phyloP scores from a whole-genome alignment of 495 filamentous ascomycete species.

The Hyaloscypha finlandica region DNA sequence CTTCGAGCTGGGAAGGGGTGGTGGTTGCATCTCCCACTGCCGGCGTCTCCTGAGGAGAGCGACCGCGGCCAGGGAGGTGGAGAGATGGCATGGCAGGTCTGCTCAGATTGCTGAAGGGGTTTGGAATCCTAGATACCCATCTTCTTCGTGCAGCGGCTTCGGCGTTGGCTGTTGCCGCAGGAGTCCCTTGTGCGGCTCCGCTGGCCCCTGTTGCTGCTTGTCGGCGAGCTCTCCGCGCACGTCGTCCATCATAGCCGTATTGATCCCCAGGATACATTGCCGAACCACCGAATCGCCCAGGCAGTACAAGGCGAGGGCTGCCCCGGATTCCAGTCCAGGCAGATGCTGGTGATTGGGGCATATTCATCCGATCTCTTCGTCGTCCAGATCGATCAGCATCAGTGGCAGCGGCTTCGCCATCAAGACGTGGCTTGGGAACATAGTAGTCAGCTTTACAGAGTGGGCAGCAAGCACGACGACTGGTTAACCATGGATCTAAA shows the following conservation, averaged over 20 bases:
- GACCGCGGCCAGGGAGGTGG: constrained; percentile 29
- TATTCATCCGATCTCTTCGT: constrained; percentile 19
- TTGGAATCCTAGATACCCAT: constrained; percentile 21
- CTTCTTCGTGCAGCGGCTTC: constrained; percentile 19
- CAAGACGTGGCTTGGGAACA: constrained; percentile 49
- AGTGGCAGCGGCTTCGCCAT: constrained; percentile 40
- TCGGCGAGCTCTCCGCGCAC: constrained; percentile 9
- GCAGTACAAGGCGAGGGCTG: constrained; percentile 28
- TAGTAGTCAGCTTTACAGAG: constrained; percentile 98
- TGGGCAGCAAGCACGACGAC: constrained; percentile 89
- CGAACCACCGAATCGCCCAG: constrained; percentile 19
- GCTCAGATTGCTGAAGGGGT: constrained; percentile 25
- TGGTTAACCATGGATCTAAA: constrained; percentile 95
- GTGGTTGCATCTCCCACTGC: constrained; percentile 18
- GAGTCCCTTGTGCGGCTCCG: neutral
- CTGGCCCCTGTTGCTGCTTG: neutral
- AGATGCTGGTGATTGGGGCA: constrained; percentile 25
- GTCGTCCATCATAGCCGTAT: neutral
- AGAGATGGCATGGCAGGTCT: constrained; percentile 14
- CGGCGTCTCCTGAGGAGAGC: constrained; percentile 16
- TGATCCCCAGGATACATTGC: constrained; percentile 11
- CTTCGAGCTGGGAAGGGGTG: constrained; percentile 44
- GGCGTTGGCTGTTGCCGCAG: constrained; percentile 5
- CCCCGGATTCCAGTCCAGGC: constrained; percentile 32
- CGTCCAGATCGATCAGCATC: constrained; percentile 28